These are phyloP conservation scores for Fusarium irregulare DNA, from an alignment of 2,329 filamentous ascomycete species.

Conservation along the genomic window DNA sequence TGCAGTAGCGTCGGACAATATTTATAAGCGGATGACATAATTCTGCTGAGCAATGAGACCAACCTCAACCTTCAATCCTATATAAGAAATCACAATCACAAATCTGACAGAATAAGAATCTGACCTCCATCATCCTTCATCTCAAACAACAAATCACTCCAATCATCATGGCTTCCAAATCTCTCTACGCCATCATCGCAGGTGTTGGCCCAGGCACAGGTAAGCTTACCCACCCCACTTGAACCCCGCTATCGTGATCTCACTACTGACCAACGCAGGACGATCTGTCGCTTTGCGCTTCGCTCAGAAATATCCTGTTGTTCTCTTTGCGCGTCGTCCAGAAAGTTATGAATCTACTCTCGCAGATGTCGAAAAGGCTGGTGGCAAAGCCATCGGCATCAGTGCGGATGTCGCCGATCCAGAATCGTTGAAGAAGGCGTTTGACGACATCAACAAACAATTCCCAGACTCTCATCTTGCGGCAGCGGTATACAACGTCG, in stretches of 20 bases:
- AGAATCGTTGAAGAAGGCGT: slow-evolving; percentile 64
- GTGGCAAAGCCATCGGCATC: slow-evolving; percentile 78
- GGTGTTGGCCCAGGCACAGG: slow-evolving; percentile 78
- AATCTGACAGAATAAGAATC: background rate
- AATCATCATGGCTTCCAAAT: slow-evolving; percentile 35
- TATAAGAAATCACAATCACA: background rate
- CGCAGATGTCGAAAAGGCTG: slow-evolving; percentile 72
- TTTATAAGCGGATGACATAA: slow-evolving; percentile 43
- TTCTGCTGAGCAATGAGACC: slow-evolving; percentile 4
- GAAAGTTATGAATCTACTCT: slow-evolving; percentile 75
- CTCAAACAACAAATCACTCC: rapidly evolving
- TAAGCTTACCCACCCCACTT: slow-evolving; percentile 32
- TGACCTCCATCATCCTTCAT: no score
- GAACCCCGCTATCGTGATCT: slow-evolving; percentile 1
- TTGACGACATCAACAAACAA: slow-evolving; percentile 70
- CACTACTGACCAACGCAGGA: slow-evolving; percentile 46
- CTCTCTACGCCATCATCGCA: slow-evolving; percentile 74
- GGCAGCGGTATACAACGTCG: slow-evolving; percentile 78
- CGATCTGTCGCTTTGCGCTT: slow-evolving; percentile 67
- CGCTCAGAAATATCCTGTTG: slow-evolving; percentile 75
- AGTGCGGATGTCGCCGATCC: slow-evolving; percentile 62
- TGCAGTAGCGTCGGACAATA: background rate
- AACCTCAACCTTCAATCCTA: background rate
- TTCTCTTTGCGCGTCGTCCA: slow-evolving; percentile 76
- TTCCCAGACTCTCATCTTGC: slow-evolving; percentile 66